phyloP scores from a whole-genome alignment of 345 rosid genomes.

The Isatis tinctoria region DNA sequence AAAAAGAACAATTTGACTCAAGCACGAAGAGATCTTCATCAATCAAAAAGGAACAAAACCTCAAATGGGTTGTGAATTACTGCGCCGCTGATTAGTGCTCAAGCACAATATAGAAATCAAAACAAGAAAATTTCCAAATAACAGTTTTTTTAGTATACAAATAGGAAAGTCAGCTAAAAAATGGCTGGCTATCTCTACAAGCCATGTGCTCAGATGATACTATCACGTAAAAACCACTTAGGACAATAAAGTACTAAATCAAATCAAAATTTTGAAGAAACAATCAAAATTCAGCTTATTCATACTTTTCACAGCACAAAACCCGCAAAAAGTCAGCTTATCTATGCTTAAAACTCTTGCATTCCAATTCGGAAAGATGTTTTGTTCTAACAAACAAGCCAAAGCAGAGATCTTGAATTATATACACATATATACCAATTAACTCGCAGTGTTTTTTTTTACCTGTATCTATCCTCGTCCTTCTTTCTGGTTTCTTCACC shows the following conservation, averaged over 20 bases:
- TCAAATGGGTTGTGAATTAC: background rate
- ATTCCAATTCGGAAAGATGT: background rate
- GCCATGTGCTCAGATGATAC: constrained; percentile 24
- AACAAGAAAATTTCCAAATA: constrained; percentile 10
- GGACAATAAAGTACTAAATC: background rate
- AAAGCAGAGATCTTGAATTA: background rate
- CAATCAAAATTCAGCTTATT: constrained; percentile 9
- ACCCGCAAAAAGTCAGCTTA: background rate
- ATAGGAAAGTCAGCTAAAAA: constrained; percentile 18
- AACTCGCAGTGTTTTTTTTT: background rate
- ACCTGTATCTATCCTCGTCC: constrained; percentile 15
- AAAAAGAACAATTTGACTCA: constrained; percentile 16
- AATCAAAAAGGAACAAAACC: constrained; percentile 15
- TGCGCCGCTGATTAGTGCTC: constrained; percentile 18
- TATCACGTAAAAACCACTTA: constrained; percentile 6
- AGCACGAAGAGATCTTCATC: constrained; percentile 14
- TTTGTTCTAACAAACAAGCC: background rate
- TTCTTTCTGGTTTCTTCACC: background rate
- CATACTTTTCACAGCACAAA: background rate
- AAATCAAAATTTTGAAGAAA: constrained; percentile 18
- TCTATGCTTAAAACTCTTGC: background rate
- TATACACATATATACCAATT: background rate
- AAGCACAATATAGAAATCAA: constrained; percentile 25
- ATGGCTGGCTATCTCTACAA: constrained; percentile 22
- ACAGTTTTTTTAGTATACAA: background rate